Evolutionary conservation across 1,284 basidiomycete species (phyloP).

Genomic region (Tranzscheliella williamsii): DNA sequence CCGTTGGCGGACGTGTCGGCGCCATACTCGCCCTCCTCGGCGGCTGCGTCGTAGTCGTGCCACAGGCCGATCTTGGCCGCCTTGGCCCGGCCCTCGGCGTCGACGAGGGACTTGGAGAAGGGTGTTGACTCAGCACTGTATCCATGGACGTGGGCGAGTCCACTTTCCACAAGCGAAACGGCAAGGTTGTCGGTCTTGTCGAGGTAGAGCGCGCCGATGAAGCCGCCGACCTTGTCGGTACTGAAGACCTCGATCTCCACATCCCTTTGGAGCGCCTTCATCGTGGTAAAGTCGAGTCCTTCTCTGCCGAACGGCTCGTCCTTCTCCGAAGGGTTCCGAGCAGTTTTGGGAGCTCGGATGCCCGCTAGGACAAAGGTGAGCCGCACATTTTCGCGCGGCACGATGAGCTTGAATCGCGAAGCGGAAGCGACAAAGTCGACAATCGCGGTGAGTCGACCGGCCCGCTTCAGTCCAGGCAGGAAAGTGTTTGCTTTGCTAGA

Average conservation of each 20-base stretch:
- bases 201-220: slow-evolving; percentile 84
- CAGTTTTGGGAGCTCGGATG: slow-evolving; percentile 62
- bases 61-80: slow-evolving; percentile 76
- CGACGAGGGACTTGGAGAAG: slow-evolving; percentile 77
- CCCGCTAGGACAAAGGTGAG: slow-evolving; percentile 58
- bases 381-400: slow-evolving; percentile 47
- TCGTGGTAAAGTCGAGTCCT: slow-evolving; percentile 77
- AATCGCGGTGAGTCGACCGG: slow-evolving; percentile 78
- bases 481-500: slow-evolving; percentile 64
- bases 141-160: slow-evolving; percentile 77
- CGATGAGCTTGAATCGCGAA: slow-evolving; percentile 48
- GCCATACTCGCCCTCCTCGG: slow-evolving; percentile 20
- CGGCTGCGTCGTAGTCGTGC: slow-evolving; percentile 65
- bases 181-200: slow-evolving; percentile 77
- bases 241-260: slow-evolving; percentile 88
- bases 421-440: slow-evolving; percentile 83
- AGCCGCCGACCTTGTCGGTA: slow-evolving; percentile 91
- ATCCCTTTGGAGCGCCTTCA: slow-evolving; percentile 87
- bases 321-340: slow-evolving; percentile 75
- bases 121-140: slow-evolving; percentile 82
- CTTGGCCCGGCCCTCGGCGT: slow-evolving; percentile 70
- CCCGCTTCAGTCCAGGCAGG: slow-evolving; percentile 86
- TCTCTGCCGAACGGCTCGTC: slow-evolving; percentile 86
- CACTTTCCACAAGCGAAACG: slow-evolving; percentile 79
- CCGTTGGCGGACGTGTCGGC: slow-evolving; percentile 1